Conservation (phyloP, 2,329 filamentous ascomycete species). For the Pseudogymnoascus sp. region DNA sequence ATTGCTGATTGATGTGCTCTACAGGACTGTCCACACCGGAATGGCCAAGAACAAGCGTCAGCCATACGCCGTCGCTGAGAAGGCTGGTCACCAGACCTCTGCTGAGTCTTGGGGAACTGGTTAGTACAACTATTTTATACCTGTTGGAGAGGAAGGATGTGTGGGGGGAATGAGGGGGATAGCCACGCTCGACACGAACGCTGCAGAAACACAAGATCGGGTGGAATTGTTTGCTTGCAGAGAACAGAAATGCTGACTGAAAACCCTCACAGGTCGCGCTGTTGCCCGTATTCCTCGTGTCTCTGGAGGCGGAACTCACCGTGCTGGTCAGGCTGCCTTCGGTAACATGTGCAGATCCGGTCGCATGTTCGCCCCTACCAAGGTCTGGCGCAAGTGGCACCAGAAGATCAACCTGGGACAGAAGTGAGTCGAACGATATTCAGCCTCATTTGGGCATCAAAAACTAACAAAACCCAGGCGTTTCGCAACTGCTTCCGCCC, state of each 20-base stretch:
- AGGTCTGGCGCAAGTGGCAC: conserved; percentile 99
- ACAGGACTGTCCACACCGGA: conserved; percentile 78
- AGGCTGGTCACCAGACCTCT: conserved; percentile 99
- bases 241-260: conserved; percentile 13
- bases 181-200: not conserved
- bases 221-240: not conserved
- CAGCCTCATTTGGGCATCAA: conserved; percentile 18
- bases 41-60: conserved; percentile 99
- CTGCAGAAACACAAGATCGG: not conserved
- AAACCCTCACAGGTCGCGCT: conserved; percentile 66
- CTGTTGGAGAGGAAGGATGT: conserved; percentile 11
- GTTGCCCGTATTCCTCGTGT: conserved; percentile 99
- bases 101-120: conserved; percentile 99
- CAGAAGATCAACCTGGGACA: conserved; percentile 99
- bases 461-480: conserved; percentile 50
- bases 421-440: conserved; percentile 54
- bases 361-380: conserved; percentile 99
- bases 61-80: conserved; percentile 99
- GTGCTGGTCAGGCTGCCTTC: conserved; percentile 98
- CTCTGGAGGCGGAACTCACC: conserved; percentile 99
- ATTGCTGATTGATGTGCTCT: conserved; percentile 13
- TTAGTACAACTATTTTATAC: conserved; percentile 45
- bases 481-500: conserved; percentile 93
- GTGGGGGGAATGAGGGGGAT: not conserved
- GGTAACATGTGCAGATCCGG: conserved; percentile 99